Conservation (phyloP, 140 eudicot species). For the Flaveria floridana region DNA sequence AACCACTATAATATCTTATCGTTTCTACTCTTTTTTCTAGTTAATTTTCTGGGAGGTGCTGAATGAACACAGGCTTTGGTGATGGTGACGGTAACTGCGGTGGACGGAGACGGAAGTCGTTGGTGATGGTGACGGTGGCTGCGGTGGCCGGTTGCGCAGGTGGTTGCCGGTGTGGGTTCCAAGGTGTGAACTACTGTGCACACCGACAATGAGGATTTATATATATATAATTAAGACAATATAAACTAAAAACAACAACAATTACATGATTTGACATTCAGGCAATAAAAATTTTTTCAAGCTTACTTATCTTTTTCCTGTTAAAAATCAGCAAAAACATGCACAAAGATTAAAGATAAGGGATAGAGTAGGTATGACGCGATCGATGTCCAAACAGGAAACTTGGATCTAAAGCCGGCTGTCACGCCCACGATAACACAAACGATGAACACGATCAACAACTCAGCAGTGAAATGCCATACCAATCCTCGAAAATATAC, state of each 20-base stretch:
- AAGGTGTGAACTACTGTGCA: too few species aligned
- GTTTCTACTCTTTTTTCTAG: too few species aligned
- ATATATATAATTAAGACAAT: too few species aligned
- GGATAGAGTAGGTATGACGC: constrained; percentile 60
- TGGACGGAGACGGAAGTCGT: too few species aligned
- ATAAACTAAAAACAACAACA: background rate
- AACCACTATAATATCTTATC: too few species aligned
- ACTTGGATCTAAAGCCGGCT: constrained; percentile 51
- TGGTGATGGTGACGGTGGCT: too few species aligned
- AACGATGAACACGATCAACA: constrained; percentile 48
- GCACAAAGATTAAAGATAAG: constrained; percentile 57
- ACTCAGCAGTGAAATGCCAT: constrained; percentile 66
- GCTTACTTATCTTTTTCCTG: background rate
- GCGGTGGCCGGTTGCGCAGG: too few species aligned
- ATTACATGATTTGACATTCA: constrained; percentile 14
- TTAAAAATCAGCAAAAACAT: constrained; percentile 40
- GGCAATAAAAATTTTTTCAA: background rate
- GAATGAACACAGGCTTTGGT: too few species aligned
- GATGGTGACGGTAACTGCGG: too few species aligned
- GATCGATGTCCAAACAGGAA: constrained; percentile 60
- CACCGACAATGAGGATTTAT: too few species aligned
- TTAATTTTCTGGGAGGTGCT: too few species aligned
- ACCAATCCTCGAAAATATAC: constrained; percentile 53
- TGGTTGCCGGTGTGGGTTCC: too few species aligned
- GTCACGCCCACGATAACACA: constrained; percentile 44